A percentile compares a stretch with the other conserved stretches of the same genome.
Conservation (phyloP, 2,329 filamentous ascomycete genomes). For the Chaetomium sp. region DNA sequence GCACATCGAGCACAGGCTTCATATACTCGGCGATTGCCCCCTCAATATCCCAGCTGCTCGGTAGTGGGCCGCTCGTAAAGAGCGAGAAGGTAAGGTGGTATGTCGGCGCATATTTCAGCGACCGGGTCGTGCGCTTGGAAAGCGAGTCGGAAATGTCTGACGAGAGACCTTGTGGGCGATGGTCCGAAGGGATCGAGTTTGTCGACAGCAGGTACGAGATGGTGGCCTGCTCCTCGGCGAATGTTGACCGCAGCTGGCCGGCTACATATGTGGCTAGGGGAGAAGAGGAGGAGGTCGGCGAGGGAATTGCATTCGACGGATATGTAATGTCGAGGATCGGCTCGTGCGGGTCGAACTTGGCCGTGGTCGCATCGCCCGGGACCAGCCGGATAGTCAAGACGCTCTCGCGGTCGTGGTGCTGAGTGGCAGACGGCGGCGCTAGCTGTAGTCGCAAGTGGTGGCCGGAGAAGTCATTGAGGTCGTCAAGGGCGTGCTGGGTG, state of each 20-base stretch:
- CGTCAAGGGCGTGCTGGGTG: conserved; percentile 85
- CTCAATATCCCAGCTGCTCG: conserved; percentile 91
- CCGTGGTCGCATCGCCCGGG: conserved; percentile 61
- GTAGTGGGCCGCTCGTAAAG: conserved; percentile 76
- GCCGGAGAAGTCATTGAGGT: conserved; percentile 80
- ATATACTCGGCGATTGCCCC: conserved; percentile 79
- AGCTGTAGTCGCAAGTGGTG: conserved; percentile 78
- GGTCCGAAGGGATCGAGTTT: conserved; percentile 53
- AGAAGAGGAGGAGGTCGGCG: conserved; percentile 69
- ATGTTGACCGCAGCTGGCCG: conserved; percentile 73
- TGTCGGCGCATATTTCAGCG: conserved; percentile 87
- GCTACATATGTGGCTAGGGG: conserved; percentile 77
- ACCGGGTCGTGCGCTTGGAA: conserved; percentile 74
- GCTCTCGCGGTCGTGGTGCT: conserved; percentile 49
- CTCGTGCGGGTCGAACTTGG: conserved; percentile 68
- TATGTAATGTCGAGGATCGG: conserved; percentile 79
- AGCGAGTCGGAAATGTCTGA: conserved; percentile 58
- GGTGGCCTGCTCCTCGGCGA: conserved; percentile 85
- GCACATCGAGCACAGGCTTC: conserved; percentile 74
- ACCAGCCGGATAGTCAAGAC: conserved; percentile 72
- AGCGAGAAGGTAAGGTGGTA: conserved; percentile 97
- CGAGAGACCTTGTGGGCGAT: conserved; percentile 50
- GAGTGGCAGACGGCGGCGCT: conserved; percentile 43
- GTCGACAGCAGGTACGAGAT: conserved; percentile 73
- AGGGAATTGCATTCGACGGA: conserved; percentile 66